These are phyloP conservation scores for Phaeotremella skinneri DNA, from an alignment of 768 basidiomycete species.

Conservation along the genomic window DNA sequence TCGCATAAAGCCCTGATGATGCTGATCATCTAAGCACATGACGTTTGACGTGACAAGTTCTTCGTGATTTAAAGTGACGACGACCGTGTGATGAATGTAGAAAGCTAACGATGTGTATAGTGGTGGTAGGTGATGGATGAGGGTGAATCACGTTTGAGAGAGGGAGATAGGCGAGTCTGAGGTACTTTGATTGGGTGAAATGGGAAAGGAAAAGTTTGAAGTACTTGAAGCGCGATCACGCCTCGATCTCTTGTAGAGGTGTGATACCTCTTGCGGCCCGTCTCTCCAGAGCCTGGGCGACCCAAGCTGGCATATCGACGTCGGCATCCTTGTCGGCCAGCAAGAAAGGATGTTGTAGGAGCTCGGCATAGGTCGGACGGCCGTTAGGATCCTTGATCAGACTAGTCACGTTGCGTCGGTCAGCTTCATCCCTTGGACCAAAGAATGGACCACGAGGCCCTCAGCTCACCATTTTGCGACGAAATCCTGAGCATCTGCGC, in stretches of 20 bases:
- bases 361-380: slow-evolving; percentile 76
- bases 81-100: too few relatives aligned
- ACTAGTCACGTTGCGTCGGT: slow-evolving; percentile 24
- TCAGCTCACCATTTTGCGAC: slow-evolving; percentile 63
- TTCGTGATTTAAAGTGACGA: too few relatives aligned
- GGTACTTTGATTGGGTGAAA: background rate
- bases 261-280: slow-evolving; percentile 39
- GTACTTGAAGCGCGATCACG: background rate
- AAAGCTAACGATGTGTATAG: too few relatives aligned
- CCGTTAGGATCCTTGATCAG: slow-evolving; percentile 74
- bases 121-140: too few relatives aligned
- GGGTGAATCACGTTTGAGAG: too few relatives aligned
- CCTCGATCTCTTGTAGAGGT: slow-evolving; percentile 29
- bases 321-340: slow-evolving; percentile 59
- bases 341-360: slow-evolving; percentile 81
- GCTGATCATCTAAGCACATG: too few relatives aligned
- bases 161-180: background rate
- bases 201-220: background rate
- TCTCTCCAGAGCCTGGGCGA: slow-evolving; percentile 54
- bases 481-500: slow-evolving; percentile 73
- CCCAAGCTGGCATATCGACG: slow-evolving; percentile 86
- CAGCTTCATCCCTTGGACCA: too few relatives aligned
- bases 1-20: too few relatives aligned
- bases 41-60: too few relatives aligned
- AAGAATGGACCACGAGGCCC: background rate